Evolutionary conservation across 371 early-diverging fungal species (phyloP).

Genomic region (Choanephora cucurbitarum): DNA sequence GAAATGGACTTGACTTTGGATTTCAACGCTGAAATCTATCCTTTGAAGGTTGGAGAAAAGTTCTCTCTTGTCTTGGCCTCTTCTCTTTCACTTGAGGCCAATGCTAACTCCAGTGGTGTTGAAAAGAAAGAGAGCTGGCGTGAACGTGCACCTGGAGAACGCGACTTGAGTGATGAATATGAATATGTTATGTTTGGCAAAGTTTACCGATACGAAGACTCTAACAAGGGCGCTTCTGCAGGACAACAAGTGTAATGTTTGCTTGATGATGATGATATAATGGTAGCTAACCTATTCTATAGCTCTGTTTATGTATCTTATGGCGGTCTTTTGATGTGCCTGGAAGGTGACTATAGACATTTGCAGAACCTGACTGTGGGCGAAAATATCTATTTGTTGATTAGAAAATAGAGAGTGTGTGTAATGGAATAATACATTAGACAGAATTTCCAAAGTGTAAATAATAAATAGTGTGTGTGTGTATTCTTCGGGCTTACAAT

Average conservation of each 20-base stretch:
- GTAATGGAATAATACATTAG: not conserved
- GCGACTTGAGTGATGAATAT: slow-evolving; percentile 89
- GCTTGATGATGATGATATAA: too few relatives aligned
- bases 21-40: slow-evolving; percentile 92
- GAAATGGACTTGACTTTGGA: slow-evolving; percentile 91
- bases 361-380: slow-evolving; percentile 83
- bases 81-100: slow-evolving; percentile 64
- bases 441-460: not conserved
- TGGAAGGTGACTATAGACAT: slow-evolving; percentile 87
- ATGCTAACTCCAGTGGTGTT: slow-evolving; percentile 38
- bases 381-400: slow-evolving; percentile 85
- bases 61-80: slow-evolving; percentile 82
- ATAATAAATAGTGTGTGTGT: too few relatives aligned
- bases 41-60: slow-evolving; percentile 81
- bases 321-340: slow-evolving; percentile 91
- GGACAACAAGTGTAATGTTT: slow-evolving; percentile 77
- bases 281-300: slow-evolving; percentile 2
- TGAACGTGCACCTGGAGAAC: slow-evolving; percentile 64
- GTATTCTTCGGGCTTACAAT: too few relatives aligned
- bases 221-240: slow-evolving; percentile 41
- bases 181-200: slow-evolving; percentile 98
- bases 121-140: slow-evolving; percentile 66
- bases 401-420: slow-evolving; percentile 72
- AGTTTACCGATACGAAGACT: slow-evolving; percentile 92
- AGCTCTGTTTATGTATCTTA: slow-evolving; percentile 87